These are phyloP conservation scores for Cyclostephanos tholiformis DNA, from an alignment of 108 stramenopile species.

Conservation along the genomic window DNA sequence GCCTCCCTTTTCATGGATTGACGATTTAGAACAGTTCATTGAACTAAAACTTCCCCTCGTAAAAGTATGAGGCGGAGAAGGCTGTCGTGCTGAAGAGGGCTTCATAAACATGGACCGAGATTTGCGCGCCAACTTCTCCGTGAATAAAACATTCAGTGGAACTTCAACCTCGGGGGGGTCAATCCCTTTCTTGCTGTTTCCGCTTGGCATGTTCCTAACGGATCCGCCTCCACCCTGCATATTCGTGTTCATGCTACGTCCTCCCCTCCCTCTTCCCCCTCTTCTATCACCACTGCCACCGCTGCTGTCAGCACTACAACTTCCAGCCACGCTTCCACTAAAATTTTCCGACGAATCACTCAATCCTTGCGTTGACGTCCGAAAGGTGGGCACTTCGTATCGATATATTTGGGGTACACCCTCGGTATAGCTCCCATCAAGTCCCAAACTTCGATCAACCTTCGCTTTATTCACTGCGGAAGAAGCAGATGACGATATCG, in stretches of 20 bases:
- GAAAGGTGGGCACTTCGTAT: background rate
- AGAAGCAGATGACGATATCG: background rate
- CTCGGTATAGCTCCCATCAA: background rate
- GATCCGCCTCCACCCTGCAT: background rate
- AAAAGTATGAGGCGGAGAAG: background rate
- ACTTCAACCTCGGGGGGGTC: constrained; percentile 27
- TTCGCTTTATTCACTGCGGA: background rate
- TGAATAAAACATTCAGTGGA: background rate
- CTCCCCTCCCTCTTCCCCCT: constrained; percentile 1
- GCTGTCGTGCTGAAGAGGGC: background rate
- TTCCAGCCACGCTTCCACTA: background rate
- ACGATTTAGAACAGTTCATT: too few relatives aligned
- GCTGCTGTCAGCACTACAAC: background rate
- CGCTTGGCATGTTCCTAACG: background rate
- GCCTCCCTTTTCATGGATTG: background rate
- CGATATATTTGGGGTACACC: background rate
- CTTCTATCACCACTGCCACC: too few relatives aligned
- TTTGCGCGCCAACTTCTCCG: constrained; percentile 28
- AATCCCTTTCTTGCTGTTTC: constrained; percentile 7
- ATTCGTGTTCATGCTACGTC: background rate
- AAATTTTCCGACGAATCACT: background rate
- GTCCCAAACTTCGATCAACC: background rate
- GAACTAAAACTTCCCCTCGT: too few relatives aligned
- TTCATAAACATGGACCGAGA: constrained; percentile 34
- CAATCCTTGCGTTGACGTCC: background rate